These are phyloP conservation scores for Croton setiger DNA, from an alignment of 441 rosid species.

Conservation along the genomic window DNA sequence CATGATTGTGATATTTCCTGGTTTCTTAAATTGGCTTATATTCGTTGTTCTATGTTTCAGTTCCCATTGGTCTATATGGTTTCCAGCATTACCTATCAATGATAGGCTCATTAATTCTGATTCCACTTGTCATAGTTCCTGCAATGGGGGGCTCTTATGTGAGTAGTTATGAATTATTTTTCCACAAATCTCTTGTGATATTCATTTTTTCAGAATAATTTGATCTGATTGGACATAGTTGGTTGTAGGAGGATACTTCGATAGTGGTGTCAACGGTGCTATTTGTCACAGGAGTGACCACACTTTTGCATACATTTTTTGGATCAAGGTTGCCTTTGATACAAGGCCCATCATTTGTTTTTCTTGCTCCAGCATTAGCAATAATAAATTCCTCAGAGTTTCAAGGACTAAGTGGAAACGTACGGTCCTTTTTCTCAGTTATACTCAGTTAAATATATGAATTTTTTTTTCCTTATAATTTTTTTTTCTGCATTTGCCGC, in stretches of 20 bases:
- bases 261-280: slow-evolving; percentile 83
- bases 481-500: slow-evolving; percentile 1
- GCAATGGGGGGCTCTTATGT: slow-evolving; percentile 97
- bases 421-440: slow-evolving; percentile 35
- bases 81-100: slow-evolving; percentile 92
- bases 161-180: slow-evolving; percentile 38
- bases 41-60: slow-evolving; percentile 39
- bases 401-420: slow-evolving; percentile 82
- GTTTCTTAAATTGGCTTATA: slow-evolving; percentile 17
- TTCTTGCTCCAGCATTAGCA: slow-evolving; percentile 85
- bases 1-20: neutral
- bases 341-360: slow-evolving; percentile 94
- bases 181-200: slow-evolving; percentile 7
- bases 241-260: slow-evolving; percentile 83
- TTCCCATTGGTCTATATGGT: slow-evolving; percentile 91
- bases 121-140: slow-evolving; percentile 93
- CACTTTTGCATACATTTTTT: slow-evolving; percentile 77
- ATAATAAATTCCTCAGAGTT: slow-evolving; percentile 90
- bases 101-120: slow-evolving; percentile 82
- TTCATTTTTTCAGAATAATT: slow-evolving; percentile 7
- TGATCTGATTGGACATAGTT: slow-evolving; percentile 43
- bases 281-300: slow-evolving; percentile 84
- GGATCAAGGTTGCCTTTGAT: slow-evolving; percentile 95
- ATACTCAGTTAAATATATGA: neutral
- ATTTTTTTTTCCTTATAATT: neutral